Evolutionary conservation across 805 yeast genomes (phyloP).

Genomic region (Saccharomycopsis fodiens): DNA sequence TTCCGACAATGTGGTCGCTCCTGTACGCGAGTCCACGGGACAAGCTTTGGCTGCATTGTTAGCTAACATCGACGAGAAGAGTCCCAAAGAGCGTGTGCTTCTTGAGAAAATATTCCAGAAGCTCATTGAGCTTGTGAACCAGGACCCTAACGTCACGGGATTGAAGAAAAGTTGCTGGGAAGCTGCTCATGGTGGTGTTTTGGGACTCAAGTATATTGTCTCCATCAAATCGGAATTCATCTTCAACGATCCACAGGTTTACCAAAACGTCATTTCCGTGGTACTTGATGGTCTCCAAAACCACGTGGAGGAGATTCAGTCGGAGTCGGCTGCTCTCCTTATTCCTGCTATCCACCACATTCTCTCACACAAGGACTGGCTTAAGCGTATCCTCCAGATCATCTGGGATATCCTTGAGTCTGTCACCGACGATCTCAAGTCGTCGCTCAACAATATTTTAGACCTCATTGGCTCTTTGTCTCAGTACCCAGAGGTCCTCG

Average conservation of each 20-base stretch:
- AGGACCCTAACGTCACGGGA: conserved; percentile 37
- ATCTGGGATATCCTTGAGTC: conserved; percentile 89
- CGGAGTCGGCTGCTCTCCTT: conserved; percentile 90
- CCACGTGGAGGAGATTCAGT: conserved; percentile 91
- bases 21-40: conserved; percentile 94
- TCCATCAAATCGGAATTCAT: conserved; percentile 81
- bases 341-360: conserved; percentile 56
- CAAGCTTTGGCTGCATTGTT: conserved; percentile 88
- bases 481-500: conserved; percentile 69
- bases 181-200: conserved; percentile 96
- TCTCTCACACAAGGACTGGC: conserved; percentile 26
- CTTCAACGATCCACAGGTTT: conserved; percentile 41
- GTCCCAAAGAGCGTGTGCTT: conserved; percentile 28
- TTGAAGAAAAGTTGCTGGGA: conserved; percentile 66
- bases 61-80: conserved; percentile 53
- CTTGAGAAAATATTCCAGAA: conserved; percentile 58
- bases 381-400: conserved; percentile 37
- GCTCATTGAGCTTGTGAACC: conserved; percentile 63
- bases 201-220: conserved; percentile 87
- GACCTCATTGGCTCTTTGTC: conserved; percentile 85
- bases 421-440: conserved; percentile 85
- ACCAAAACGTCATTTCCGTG: conserved; percentile 71
- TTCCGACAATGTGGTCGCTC: conserved; percentile 96
- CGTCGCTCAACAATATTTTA: conserved; percentile 94
- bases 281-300: conserved; percentile 79